Evolutionary conservation across 2,329 filamentous ascomycete genomes (phyloP), one percentile per base, ranked within the genome.

Genomic region (Calonectria montana): DNA sequence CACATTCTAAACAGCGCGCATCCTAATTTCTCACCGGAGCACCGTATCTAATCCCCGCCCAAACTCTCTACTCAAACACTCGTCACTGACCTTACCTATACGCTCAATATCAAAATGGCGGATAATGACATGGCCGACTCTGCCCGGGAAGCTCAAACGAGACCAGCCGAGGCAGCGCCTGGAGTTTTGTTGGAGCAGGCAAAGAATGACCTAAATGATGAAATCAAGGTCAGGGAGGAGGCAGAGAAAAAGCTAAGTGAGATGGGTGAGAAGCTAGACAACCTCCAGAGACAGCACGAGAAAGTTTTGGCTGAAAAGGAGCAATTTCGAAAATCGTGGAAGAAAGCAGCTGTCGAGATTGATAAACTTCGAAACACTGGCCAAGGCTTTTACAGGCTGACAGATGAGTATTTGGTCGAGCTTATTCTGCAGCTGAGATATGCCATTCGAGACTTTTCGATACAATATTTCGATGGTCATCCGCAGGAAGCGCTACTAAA

Each of bases 351-450:
- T 1, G 35, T 23, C n/a, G 64, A 66, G 12, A 41, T 66, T 8
- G 39, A 66, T 27, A 66, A 57, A 25, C 64, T 66, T 13, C 35
- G 64, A 29, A 57, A 29, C 12, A 43, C 39, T 7, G 64, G 48
- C 23, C 64, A 55, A 57, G 64, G 37, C 8, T 66, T 66, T 18
- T 66, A 66, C 48, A 43, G 45, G 18, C 5, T 66, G 12, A 66
- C 48, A 2, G 64, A 66, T 13, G 64, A 57, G 8, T 66, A 66
- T 29, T 25, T 66, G 3, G 39, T 45, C 12, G 25, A 50, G 0
- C 29, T 50, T 2, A 27, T 65, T 29, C 16, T 35, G 3, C 62
- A 65, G 12, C 9, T 65, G n/a, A 65, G 62, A 39, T 53, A 25
- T 21, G 6, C 43, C 9, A 65, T 65, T 9, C 45, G 62, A 39